phyloP scores from a whole-genome alignment of 2,329 filamentous ascomycete species.

The Diplodia scrobiculata region DNA sequence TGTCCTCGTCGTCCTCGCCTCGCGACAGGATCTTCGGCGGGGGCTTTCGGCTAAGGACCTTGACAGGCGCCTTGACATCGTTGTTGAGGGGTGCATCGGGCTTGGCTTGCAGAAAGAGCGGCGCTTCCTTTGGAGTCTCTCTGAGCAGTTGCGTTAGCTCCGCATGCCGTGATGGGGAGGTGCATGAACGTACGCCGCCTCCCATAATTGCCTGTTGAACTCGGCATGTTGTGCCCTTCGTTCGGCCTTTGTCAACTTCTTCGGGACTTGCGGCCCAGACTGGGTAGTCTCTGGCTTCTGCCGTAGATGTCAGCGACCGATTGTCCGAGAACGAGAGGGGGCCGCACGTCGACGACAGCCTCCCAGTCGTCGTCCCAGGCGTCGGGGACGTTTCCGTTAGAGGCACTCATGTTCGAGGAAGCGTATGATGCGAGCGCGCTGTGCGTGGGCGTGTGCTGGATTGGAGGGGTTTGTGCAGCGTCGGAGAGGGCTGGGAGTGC shows the following conservation, averaged over 20 bases:
- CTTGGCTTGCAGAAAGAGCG: slow-evolving; percentile 72
- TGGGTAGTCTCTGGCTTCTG: slow-evolving; percentile 45
- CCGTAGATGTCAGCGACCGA: slow-evolving; percentile 21
- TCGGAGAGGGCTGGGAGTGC: not conserved
- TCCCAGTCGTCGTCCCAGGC: slow-evolving; percentile 97
- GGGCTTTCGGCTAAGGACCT: slow-evolving; percentile 82
- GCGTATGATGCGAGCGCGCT: not conserved
- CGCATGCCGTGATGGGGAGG: slow-evolving; percentile 28
- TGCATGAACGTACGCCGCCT: slow-evolving; percentile 69
- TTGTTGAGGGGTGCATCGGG: slow-evolving; percentile 65
- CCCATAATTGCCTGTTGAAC: slow-evolving; percentile 82
- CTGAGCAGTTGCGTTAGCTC: slow-evolving; percentile 47
- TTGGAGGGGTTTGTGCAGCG: not conserved
- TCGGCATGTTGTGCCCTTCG: slow-evolving; percentile 78
- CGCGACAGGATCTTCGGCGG: slow-evolving; percentile 61
- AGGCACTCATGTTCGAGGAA: slow-evolving; percentile 3
- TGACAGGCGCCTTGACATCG: slow-evolving; percentile 79
- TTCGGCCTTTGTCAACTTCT: slow-evolving; percentile 71
- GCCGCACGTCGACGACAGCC: slow-evolving; percentile 67
- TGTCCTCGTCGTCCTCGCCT: slow-evolving; percentile 62
- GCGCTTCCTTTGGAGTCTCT: slow-evolving; percentile 68
- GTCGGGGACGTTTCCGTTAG: slow-evolving; percentile 30
- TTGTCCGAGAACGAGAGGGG: slow-evolving; percentile 1
- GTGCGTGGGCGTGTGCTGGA: not conserved
- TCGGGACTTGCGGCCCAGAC: slow-evolving; percentile 44